A percentile compares a stretch with the other conserved stretches of the same genome.
These are phyloP conservation scores for Paramecium pentaurelia DNA, from an alignment of 73 alveolate genomes.

Conservation along the genomic window DNA sequence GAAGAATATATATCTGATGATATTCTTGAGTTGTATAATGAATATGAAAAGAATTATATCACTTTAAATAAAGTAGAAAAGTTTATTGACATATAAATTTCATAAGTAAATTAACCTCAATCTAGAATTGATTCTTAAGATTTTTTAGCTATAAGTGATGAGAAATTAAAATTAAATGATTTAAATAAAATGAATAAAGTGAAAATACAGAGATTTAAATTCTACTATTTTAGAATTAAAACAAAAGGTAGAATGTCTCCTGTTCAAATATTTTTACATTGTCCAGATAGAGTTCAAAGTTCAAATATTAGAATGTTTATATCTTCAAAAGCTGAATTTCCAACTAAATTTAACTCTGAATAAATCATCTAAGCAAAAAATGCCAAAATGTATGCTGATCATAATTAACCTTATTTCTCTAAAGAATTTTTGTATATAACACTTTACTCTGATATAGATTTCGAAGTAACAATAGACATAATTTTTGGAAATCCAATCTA, in stretches of 20 bases:
- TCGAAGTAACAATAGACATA: background rate
- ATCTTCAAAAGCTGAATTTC: slow-evolving; percentile 18
- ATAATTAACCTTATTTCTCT: background rate
- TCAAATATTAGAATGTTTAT: background rate
- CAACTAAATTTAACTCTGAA: slow-evolving; percentile 8
- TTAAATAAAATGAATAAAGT: background rate
- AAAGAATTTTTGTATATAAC: background rate
- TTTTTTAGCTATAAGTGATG: background rate
- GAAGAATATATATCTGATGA: background rate
- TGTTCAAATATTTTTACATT: background rate
- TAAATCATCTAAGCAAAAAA: background rate
- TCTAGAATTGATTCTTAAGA: background rate
- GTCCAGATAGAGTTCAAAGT: background rate
- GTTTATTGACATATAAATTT: background rate
- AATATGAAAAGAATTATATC: background rate
- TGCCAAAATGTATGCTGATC: slow-evolving; percentile 25
- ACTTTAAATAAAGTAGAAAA: background rate
- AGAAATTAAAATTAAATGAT: background rate
- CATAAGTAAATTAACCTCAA: background rate
- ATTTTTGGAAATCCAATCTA: slow-evolving; percentile 22
- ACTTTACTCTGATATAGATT: background rate
- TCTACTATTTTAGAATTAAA: slow-evolving; percentile 12
- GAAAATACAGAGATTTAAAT: background rate
- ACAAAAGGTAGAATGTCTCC: background rate
- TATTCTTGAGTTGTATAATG: slow-evolving; percentile 3